Evolutionary conservation across 805 yeast species (phyloP), one percentile per base, ranked within the genome.

Genomic region (Schizosaccharomyces osmophilus): DNA sequence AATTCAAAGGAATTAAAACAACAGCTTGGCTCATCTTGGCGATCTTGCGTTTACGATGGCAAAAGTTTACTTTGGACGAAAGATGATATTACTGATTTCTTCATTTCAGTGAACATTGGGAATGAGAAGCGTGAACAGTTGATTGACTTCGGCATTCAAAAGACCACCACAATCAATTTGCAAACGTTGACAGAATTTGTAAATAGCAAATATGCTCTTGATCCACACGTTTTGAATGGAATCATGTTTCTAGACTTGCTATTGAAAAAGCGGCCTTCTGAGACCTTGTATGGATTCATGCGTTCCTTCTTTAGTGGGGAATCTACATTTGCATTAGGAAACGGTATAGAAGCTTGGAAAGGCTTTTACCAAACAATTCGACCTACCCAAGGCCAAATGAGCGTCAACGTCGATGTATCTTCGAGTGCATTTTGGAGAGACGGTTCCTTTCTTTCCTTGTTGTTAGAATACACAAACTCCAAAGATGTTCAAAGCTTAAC

Each of bases 281-380:
- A 55, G 48, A 59, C 62, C n/a, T 45, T 59, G 17, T 39, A 19
- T 4, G 48, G 48, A 39, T 57, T 57, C 15, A 41, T 19, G 42
- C 54, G 24, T 11, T 43, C 36, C 9, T 59, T 59, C 11, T 59
- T 59, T 43, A 60, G 48, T 4, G 61, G 63, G 17, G 39, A 61
- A 51, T 36, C 55, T 5, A 55, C 54, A 58, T 62, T 62, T 58
- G 59, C 48, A 31, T 39, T 48, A 15, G 62, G 54, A 17, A 66
- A 63, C 43, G 72, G 72, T 29, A 61, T 70, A 19, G 67, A 62
- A 24, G 67, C 70, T 36, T 69, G 69, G 39, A 67, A 65, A 55
- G 72, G 72, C 36, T 69, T 67, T 60, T 69, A 62, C 65, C 68
- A 70, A 8, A 68, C 72, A 39, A 68, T 70, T 48, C 61, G 67